These are phyloP conservation scores for Ascosphaera acerosa DNA, from an alignment of 2,329 filamentous ascomycete species.

Conservation along the genomic window DNA sequence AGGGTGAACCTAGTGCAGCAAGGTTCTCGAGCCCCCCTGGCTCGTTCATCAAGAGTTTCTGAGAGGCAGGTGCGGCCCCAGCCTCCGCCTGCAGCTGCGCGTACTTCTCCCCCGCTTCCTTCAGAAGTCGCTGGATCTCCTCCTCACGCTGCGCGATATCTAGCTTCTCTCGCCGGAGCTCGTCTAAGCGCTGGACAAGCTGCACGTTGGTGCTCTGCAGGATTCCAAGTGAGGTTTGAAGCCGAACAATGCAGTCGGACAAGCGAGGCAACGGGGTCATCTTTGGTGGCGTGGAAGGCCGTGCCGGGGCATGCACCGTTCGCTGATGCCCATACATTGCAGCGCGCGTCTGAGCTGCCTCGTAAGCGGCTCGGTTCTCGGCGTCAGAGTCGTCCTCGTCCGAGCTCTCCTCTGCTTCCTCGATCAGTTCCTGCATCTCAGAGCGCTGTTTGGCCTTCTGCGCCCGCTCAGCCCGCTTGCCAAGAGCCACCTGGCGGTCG, in stretches of 20 bases:
- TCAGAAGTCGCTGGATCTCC: slow-evolving; percentile 56
- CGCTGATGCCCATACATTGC: slow-evolving; percentile 48
- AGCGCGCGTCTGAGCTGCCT: slow-evolving; percentile 59
- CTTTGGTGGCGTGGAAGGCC: slow-evolving; percentile 37
- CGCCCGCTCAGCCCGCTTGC: slow-evolving; percentile 53
- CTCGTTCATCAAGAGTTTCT: not conserved
- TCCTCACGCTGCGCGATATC: slow-evolving; percentile 43
- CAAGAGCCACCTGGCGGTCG: slow-evolving; percentile 54
- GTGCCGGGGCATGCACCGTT: slow-evolving; percentile 13
- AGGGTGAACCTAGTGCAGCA: slow-evolving; percentile 6
- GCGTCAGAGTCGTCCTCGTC: slow-evolving; percentile 38
- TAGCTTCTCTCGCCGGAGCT: slow-evolving; percentile 39
- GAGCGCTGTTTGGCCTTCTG: slow-evolving; percentile 37
- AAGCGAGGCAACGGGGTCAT: slow-evolving; percentile 58
- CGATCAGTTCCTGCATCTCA: slow-evolving; percentile 64
- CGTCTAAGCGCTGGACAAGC: slow-evolving; percentile 38
- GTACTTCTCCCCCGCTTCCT: slow-evolving; percentile 54
- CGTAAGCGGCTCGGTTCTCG: slow-evolving; percentile 52
- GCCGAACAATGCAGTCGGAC: slow-evolving; percentile 35
- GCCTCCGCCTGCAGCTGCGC: slow-evolving; percentile 28
- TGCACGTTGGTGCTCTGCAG: slow-evolving; percentile 38
- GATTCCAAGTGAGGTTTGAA: slow-evolving; percentile 34
- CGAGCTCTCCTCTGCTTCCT: slow-evolving; percentile 43
- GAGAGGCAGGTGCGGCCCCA: slow-evolving; percentile 8
- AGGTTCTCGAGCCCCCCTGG: slow-evolving; percentile 15